Evolutionary conservation across 192 early-diverging fungal species (phyloP).

Genomic region (Entrophospora sp.): DNA sequence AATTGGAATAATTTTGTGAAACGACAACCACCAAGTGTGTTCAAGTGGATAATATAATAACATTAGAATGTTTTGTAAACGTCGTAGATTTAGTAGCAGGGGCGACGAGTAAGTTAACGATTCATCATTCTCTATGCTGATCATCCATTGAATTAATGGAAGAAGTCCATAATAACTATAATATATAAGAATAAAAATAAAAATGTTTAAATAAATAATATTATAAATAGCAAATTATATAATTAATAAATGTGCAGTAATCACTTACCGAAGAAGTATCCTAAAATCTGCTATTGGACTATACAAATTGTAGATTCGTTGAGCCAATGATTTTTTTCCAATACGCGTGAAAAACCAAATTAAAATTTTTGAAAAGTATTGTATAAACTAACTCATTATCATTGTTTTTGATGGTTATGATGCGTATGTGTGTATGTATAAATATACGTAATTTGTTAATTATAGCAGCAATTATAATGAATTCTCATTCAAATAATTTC

Average conservation of each 20-base stretch:
- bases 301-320: slow-evolving; percentile 70
- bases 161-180: slow-evolving; percentile 43
- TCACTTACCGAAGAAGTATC: slow-evolving; percentile 81
- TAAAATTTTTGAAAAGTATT: slow-evolving; percentile 88
- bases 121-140: slow-evolving; percentile 66
- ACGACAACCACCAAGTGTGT: slow-evolving; percentile 89
- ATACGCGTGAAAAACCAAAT: slow-evolving; percentile 65
- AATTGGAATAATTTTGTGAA: slow-evolving; percentile 74
- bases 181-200: slow-evolving; percentile 11
- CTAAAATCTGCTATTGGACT: slow-evolving; percentile 86
- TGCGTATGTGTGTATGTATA: background rate
- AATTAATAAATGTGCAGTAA: slow-evolving; percentile 3
- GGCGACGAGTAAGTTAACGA: slow-evolving; percentile 56
- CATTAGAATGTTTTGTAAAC: slow-evolving; percentile 81
- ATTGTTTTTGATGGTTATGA: background rate
- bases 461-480: slow-evolving; percentile 12
- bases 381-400: slow-evolving; percentile 54
- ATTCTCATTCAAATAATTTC: background rate
- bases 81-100: slow-evolving; percentile 56
- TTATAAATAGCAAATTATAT: background rate
- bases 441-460: background rate
- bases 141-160: slow-evolving; percentile 82
- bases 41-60: slow-evolving; percentile 93
- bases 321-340: slow-evolving; percentile 49
- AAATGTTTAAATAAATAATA: background rate